phyloP scores from a whole-genome alignment of 305 asterid genomes.

The Coffea humblotiana region DNA sequence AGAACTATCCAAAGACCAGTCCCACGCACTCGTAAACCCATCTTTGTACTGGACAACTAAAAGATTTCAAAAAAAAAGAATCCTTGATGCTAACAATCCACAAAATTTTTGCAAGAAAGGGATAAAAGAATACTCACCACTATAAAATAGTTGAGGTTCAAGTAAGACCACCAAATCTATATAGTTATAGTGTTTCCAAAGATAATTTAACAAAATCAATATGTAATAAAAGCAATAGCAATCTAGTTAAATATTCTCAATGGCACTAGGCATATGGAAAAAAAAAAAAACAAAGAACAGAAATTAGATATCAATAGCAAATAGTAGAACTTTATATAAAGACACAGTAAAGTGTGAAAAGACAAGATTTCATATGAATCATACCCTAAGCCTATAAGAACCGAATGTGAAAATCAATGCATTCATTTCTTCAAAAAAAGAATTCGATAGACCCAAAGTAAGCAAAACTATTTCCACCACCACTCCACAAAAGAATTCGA shows the following conservation, averaged over 20 bases:
- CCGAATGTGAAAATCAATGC: constrained; percentile 93
- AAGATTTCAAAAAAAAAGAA: too few species aligned
- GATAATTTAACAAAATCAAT: neutral
- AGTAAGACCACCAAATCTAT: neutral
- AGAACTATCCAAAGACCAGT: too few species aligned
- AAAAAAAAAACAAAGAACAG: neutral
- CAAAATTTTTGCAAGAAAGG: too few species aligned
- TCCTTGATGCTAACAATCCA: too few species aligned
- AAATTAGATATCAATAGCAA: too few species aligned
- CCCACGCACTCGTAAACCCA: too few species aligned
- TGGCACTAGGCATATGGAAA: neutral
- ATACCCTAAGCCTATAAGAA: constrained; percentile 84
- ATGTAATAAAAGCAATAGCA: neutral
- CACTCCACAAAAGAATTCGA: too few species aligned
- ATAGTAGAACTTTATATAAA: neutral
- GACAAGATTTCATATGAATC: constrained; percentile 5
- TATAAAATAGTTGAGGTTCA: neutral
- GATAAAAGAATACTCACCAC: too few species aligned
- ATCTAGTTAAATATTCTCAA: neutral
- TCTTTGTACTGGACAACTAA: too few species aligned
- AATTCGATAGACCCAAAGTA: too few species aligned
- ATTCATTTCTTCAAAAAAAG: constrained; percentile 59
- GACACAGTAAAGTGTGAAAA: neutral
- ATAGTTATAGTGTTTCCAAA: neutral
- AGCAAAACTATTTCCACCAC: too few species aligned